Conservation (phyloP, 1,284 basidiomycete genomes). For the Sphaerobolus stellatus region DNA sequence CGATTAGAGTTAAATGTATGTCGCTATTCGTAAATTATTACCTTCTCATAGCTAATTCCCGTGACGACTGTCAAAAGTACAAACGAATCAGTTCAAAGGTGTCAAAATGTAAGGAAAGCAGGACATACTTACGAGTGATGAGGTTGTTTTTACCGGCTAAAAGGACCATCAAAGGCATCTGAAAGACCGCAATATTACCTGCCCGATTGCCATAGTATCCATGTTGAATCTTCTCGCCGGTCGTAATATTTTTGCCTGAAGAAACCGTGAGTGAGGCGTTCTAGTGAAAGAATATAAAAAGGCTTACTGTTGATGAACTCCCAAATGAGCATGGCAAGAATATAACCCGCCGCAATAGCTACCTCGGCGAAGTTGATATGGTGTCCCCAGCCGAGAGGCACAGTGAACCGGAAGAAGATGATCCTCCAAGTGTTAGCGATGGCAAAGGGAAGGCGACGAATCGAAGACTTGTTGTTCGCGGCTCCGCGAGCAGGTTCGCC, state of each 20-base stretch:
- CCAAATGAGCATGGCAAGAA: conserved; percentile 27
- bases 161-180: conserved; percentile 40
- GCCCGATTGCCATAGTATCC: conserved; percentile 30
- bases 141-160: conserved; percentile 43
- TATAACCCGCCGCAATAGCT: conserved; percentile 20
- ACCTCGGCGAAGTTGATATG: conserved; percentile 22
- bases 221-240: conserved; percentile 21
- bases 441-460: conserved; percentile 24
- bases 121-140: conserved; percentile 31
- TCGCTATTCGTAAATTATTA: conserved; percentile 1
- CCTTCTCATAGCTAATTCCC: conserved; percentile 42
- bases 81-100: not conserved
- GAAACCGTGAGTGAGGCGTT: conserved; percentile 5
- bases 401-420: conserved; percentile 26
- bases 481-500: not conserved
- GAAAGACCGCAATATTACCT: conserved; percentile 35
- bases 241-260: conserved; percentile 3
- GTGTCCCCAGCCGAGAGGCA: conserved; percentile 17
- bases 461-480: conserved; percentile 3
- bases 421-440: conserved; percentile 26
- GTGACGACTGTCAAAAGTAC: conserved; percentile 30
- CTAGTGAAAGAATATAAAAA: not conserved
- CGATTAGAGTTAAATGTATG: not conserved
- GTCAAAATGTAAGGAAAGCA: not conserved
- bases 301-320: conserved; percentile 29